phyloP scores from a whole-genome alignment of 2,329 filamentous ascomycete genomes.

The Apiospora sp. region DNA sequence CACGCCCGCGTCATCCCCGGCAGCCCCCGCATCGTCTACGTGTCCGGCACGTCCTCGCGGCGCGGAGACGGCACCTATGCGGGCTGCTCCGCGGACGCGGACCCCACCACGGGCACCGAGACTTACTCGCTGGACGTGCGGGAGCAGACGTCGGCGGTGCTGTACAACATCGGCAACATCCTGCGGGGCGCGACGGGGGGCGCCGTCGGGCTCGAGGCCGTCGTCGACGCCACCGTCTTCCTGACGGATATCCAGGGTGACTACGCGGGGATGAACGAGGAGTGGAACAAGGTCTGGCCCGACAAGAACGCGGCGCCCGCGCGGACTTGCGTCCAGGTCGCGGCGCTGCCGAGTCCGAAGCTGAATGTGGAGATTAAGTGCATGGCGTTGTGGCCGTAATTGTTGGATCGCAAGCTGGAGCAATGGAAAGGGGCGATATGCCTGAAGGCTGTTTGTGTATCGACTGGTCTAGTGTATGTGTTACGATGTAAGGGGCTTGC shows the following conservation, averaged over 20 bases:
- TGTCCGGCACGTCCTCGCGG: constrained; percentile 45
- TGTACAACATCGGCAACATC: constrained; percentile 43
- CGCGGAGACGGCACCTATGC: constrained; percentile 44
- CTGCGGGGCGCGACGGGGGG: constrained; percentile 42
- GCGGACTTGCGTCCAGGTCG: constrained; percentile 44
- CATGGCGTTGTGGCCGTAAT: constrained; percentile 28
- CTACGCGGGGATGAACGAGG: constrained; percentile 45
- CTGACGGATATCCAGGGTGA: constrained; percentile 41
- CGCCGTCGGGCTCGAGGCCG: constrained; percentile 39
- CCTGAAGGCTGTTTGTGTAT: neutral
- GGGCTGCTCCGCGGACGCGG: constrained; percentile 36
- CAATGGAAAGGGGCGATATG: too few species aligned
- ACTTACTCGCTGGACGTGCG: constrained; percentile 40
- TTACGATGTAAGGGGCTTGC: too few species aligned
- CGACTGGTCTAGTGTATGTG: neutral
- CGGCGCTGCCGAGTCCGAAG: constrained; percentile 42
- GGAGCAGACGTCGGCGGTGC: constrained; percentile 44
- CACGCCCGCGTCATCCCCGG: constrained; percentile 42
- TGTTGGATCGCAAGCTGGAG: neutral
- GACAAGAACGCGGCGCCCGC: constrained; percentile 43
- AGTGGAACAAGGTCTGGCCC: constrained; percentile 46
- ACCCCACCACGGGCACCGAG: constrained; percentile 35
- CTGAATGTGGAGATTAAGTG: constrained; percentile 46
- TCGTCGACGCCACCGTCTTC: constrained; percentile 46
- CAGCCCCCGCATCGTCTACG: constrained; percentile 38